These are phyloP conservation scores for Fonsecaea erecta DNA, from an alignment of 2,329 filamentous ascomycete genomes.

Conservation along the genomic window DNA sequence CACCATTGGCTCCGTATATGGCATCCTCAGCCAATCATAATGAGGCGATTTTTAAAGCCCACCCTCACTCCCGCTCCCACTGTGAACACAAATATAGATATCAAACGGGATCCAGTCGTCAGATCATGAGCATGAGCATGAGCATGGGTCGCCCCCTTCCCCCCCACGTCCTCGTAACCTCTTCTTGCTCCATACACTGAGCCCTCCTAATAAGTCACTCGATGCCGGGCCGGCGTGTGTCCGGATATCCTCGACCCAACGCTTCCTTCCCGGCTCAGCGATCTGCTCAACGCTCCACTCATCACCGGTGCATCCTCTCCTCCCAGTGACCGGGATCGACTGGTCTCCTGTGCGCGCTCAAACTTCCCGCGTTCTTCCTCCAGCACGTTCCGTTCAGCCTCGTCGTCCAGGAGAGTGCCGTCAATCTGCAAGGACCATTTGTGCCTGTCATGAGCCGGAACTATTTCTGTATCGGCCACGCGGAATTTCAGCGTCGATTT, in stretches of 20 bases:
- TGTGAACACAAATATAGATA: background rate
- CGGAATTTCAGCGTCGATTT: constrained; percentile 74
- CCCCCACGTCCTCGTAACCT: background rate
- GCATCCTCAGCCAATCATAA: background rate
- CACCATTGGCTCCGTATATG: background rate
- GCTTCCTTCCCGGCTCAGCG: constrained; percentile 32
- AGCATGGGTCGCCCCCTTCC: too few species aligned
- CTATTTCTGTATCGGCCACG: constrained; percentile 78
- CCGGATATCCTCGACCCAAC: constrained; percentile 29
- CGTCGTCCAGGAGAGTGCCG: constrained; percentile 77
- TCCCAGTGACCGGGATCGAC: constrained; percentile 39
- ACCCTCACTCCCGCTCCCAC: too few species aligned
- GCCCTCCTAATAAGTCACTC: constrained; percentile 21
- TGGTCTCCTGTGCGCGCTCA: constrained; percentile 44
- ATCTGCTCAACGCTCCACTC: constrained; percentile 31
- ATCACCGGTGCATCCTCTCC: constrained; percentile 21
- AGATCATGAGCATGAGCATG: background rate
- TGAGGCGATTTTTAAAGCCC: background rate
- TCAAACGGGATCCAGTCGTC: background rate
- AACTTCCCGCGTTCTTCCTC: constrained; percentile 55
- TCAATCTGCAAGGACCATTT: constrained; percentile 83
- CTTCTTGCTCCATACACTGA: background rate
- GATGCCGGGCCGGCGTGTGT: constrained; percentile 20
- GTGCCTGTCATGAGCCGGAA: constrained; percentile 71
- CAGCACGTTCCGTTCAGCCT: constrained; percentile 66